A percentile compares a stretch with the other conserved stretches of the same genome.
Conservation (phyloP, 352 stramenopile species). For the Labyrinthula sp. region DNA sequence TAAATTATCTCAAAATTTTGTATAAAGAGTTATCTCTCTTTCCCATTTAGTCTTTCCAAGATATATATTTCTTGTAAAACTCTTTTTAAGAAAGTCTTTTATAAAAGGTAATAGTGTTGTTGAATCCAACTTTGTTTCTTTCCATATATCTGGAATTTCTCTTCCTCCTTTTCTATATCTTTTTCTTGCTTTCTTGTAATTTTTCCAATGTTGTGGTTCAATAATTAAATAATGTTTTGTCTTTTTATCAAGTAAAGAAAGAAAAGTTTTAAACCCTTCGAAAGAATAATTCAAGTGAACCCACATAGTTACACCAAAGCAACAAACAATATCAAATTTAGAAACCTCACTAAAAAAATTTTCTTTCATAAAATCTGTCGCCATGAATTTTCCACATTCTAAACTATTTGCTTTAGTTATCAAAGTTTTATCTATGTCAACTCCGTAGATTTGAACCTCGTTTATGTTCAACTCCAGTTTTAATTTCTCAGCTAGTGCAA, state of each 20-base stretch:
- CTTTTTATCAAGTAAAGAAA: not conserved
- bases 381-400: no score
- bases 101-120: no score
- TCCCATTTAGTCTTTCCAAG: no score
- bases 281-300: slow-evolving; percentile 23
- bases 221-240: slow-evolving; percentile 7
- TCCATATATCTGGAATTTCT: no score
- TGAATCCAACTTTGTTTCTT: no score
- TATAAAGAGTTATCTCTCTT: no score
- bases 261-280: slow-evolving; percentile 1
- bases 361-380: no score
- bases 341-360: not conserved
- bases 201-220: slow-evolving; percentile 18
- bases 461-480: not conserved
- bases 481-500: not conserved
- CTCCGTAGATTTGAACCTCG: slow-evolving; percentile 2
- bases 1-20: no score
- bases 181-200: slow-evolving; percentile 16
- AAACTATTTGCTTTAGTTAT: slow-evolving; percentile 4
- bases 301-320: slow-evolving; percentile 28
- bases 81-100: no score
- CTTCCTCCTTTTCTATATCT: no score
- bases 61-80: no score
- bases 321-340: slow-evolving; percentile 15
- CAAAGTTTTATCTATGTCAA: slow-evolving; percentile 24